A percentile compares a stretch with the other conserved stretches of the same genome.
These are phyloP conservation scores for Rhizomucor miehei DNA, from an alignment of 371 early-diverging fungal genomes.

Conservation along the genomic window DNA sequence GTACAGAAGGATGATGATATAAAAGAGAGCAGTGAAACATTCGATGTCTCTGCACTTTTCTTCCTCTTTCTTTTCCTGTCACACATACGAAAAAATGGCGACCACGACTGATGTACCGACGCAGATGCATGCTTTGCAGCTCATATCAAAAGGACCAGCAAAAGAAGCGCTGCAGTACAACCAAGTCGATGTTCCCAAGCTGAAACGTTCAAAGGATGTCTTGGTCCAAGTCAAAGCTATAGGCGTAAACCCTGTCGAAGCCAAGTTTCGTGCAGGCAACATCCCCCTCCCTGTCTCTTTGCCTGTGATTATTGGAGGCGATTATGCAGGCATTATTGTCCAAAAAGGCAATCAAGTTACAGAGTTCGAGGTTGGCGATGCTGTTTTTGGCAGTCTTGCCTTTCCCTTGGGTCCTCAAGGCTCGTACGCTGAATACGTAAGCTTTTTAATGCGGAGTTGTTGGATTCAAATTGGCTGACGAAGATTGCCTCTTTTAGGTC, in stretches of 20 bases:
- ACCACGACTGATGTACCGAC: conserved; percentile 23
- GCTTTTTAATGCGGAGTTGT: neutral
- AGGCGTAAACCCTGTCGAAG: conserved; percentile 66
- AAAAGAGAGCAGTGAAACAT: no score
- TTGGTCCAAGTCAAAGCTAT: conserved; percentile 56
- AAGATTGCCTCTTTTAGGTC: neutral
- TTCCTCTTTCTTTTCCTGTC: no score
- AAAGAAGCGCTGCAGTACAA: conserved; percentile 29
- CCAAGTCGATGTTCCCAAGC: conserved; percentile 22
- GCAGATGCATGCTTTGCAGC: conserved; percentile 39
- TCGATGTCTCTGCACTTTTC: no score
- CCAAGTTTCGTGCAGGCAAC: conserved; percentile 40
- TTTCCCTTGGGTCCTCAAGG: conserved; percentile 26
- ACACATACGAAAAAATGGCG: conserved; percentile 11
- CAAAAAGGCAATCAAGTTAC: conserved; percentile 34
- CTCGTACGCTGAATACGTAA: conserved; percentile 47
- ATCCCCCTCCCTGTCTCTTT: neutral
- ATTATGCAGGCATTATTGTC: conserved; percentile 45
- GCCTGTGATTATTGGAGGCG: conserved; percentile 41
- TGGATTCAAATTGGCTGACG: neutral
- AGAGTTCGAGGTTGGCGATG: conserved; percentile 44
- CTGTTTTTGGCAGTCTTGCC: conserved; percentile 45
- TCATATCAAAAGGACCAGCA: conserved; percentile 23
- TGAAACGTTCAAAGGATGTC: conserved; percentile 31
- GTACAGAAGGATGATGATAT: no score